Conservation (phyloP, 768 basidiomycete genomes). For the Tylopilus balloui region DNA sequence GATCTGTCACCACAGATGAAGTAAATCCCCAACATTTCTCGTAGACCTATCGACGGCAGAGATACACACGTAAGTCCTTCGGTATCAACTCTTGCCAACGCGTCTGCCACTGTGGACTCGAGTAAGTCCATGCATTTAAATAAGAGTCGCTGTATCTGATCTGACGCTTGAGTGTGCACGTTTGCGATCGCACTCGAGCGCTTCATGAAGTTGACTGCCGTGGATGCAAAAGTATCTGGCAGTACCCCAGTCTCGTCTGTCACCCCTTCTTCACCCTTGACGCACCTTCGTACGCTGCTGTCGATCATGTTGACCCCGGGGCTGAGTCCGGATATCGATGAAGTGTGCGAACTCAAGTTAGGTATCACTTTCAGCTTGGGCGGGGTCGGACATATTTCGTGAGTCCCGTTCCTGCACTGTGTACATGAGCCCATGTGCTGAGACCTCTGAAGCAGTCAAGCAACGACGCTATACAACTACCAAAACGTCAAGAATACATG, state of each 20-base stretch:
- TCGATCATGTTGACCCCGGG: constrained; percentile 66
- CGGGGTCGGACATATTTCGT: constrained; percentile 51
- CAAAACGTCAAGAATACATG: constrained; percentile 47
- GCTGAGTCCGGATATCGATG: constrained; percentile 65
- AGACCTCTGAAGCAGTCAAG: constrained; percentile 18
- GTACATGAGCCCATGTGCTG: not conserved
- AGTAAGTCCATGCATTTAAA: constrained; percentile 16
- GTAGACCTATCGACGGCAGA: constrained; percentile 27
- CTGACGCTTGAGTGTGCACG: constrained; percentile 39
- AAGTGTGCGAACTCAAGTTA: constrained; percentile 57
- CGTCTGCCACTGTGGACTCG: constrained; percentile 17
- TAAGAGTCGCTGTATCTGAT: constrained; percentile 24
- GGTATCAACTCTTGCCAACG: constrained; percentile 23
- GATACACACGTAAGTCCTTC: constrained; percentile 23
- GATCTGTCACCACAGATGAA: not conserved
- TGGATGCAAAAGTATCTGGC: constrained; percentile 50
- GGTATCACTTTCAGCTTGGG: constrained; percentile 39
- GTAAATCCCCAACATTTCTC: not conserved
- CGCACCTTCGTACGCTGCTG: constrained; percentile 55
- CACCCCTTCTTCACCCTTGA: constrained; percentile 40
- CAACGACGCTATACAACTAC: constrained; percentile 40
- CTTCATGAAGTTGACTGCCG: constrained; percentile 45
- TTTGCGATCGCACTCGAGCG: constrained; percentile 48
- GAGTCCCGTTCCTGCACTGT: constrained; percentile 5
- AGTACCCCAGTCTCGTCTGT: constrained; percentile 39